Conservation (phyloP, 2,329 filamentous ascomycete genomes). For the Leptosphaerulina australis region DNA sequence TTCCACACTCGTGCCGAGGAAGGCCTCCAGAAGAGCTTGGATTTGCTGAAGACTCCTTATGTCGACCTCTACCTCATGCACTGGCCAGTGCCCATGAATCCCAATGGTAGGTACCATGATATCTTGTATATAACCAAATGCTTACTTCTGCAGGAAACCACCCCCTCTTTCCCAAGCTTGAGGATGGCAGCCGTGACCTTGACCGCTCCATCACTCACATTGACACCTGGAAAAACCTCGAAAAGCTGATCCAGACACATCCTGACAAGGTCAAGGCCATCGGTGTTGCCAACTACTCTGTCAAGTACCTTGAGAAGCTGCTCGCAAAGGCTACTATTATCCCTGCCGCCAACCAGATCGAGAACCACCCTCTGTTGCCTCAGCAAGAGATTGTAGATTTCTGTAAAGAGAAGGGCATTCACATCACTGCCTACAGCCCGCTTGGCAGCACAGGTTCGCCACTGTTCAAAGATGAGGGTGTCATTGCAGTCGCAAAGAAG, state of each 20-base stretch:
- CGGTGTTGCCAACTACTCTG: conserved; percentile 58
- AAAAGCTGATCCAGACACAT: conserved; percentile 60
- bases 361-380: conserved; percentile 73
- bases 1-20: conserved; percentile 74
- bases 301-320: conserved; percentile 56
- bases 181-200: conserved; percentile 77
- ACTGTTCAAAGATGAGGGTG: conserved; percentile 55
- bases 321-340: conserved; percentile 66
- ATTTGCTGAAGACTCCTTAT: conserved; percentile 76
- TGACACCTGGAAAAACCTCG: conserved; percentile 78
- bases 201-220: conserved; percentile 71
- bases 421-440: conserved; percentile 71
- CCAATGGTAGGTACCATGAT: conserved; percentile 59
- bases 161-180: conserved; percentile 74
- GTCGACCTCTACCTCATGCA: conserved; percentile 83
- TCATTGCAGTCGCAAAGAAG: conserved; percentile 58
- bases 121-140: background rate
- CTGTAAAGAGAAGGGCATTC: conserved; percentile 71
- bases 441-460: conserved; percentile 57
- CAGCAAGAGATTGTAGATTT: conserved; percentile 74
- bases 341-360: conserved; percentile 74
- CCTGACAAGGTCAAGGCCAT: conserved; percentile 57
- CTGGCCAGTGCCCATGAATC: conserved; percentile 83
- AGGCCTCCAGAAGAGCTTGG: conserved; percentile 73
- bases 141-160: conserved; percentile 61